Percentiles rank a stretch among this genome's conserved stretches.
Conservation (phyloP, 1,284 basidiomycete genomes). For the Sporisorium graminicola region DNA sequence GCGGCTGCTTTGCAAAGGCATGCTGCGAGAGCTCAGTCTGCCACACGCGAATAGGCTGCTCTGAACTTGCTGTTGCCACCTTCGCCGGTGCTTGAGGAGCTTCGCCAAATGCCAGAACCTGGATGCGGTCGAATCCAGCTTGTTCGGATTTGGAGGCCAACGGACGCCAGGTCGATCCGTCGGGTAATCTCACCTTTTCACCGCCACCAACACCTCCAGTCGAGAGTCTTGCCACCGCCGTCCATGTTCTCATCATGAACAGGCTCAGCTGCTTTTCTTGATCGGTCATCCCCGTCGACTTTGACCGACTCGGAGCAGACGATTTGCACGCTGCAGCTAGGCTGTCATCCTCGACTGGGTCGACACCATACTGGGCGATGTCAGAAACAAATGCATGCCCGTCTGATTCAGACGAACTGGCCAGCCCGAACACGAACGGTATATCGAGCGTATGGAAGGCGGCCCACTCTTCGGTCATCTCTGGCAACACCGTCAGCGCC, state of each 20-base stretch:
- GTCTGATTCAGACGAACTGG: conserved; percentile 5
- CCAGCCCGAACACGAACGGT: conserved; percentile 46
- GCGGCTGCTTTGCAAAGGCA: conserved; percentile 24
- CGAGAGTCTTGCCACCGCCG: conserved; percentile 19
- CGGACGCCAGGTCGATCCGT: conserved; percentile 20
- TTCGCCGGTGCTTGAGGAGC: conserved; percentile 26
- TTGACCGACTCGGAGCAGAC: not conserved
- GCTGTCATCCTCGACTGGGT: conserved; percentile 21
- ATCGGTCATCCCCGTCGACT: conserved; percentile 17
- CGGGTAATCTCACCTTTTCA: conserved; percentile 12
- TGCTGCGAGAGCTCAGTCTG: conserved; percentile 32
- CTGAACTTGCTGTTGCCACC: not conserved
- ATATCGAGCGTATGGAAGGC: conserved; percentile 51
- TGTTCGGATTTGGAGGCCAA: not conserved
- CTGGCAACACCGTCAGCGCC: conserved; percentile 27
- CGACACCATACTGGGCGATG: conserved; percentile 27
- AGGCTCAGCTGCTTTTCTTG: conserved; percentile 34
- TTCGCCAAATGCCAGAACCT: conserved; percentile 29
- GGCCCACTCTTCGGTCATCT: conserved; percentile 41
- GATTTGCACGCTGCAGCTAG: not conserved
- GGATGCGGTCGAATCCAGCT: conserved; percentile 5
- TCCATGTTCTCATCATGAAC: conserved; percentile 46
- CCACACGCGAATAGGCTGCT: conserved; percentile 8
- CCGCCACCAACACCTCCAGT: not conserved
- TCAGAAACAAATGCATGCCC: conserved; percentile 13